Conservation (phyloP, 1,284 basidiomycete genomes). For the Neolentinus lepideus region DNA sequence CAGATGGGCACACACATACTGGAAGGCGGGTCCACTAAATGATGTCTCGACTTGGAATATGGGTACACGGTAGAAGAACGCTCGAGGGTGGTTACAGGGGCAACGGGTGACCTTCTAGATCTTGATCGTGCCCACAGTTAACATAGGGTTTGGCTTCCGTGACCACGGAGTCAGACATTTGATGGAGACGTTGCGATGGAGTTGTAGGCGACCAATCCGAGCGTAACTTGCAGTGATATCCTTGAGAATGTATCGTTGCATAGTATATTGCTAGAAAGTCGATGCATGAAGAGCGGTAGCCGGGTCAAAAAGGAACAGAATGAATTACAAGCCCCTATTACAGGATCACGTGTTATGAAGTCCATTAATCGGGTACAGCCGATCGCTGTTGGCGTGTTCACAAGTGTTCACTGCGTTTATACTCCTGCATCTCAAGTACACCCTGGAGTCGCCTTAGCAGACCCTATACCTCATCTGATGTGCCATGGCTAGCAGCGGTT, state of each 20-base stretch:
- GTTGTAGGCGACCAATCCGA: background rate
- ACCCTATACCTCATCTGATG: background rate
- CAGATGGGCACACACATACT: no score
- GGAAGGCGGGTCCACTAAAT: no score
- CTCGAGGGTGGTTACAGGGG: no score
- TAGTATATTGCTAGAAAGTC: no score
- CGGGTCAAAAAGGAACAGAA: no score
- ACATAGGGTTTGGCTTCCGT: background rate
- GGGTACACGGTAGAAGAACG: no score
- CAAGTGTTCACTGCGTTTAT: background rate
- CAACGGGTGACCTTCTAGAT: background rate
- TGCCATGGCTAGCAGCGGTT: conserved; percentile 46
- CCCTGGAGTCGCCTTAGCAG: background rate
- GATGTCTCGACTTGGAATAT: no score
- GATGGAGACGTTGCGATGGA: background rate
- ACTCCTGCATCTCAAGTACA: background rate
- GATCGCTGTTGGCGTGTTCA: background rate
- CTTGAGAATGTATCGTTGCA: background rate
- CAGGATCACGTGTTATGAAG: background rate
- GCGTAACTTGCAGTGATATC: background rate
- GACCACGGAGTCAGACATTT: background rate
- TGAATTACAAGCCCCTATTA: no score
- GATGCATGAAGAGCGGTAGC: no score
- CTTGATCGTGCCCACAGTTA: background rate
- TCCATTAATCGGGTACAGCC: background rate